Base-by-base conservation (phyloP, 2,329 filamentous ascomycete genomes). In the Metarhizium rileyi region DNA sequence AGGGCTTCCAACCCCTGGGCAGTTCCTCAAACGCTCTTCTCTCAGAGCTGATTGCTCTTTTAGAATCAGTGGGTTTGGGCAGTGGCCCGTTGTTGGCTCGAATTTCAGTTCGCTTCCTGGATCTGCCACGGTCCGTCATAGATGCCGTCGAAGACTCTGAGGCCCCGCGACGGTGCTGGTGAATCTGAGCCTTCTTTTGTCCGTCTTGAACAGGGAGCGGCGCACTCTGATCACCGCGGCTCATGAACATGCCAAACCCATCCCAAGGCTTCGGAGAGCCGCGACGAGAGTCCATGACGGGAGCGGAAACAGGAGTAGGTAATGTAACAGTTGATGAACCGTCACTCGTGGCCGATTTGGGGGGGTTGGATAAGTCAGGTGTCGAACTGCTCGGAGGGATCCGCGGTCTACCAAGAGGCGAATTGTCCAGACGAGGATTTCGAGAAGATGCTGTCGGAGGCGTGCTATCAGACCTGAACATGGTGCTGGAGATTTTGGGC, bases 101-200 rank as follows among this genome's bases (percentile, higher is more conserved):
- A 16, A 63, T 61, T 23, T 78, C 75, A 12, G 60, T 60, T 48
- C 77, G 69, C 63, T 78, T 82, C 50, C 75, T 73, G 1, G 80
- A 76, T n/a, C 80, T 72, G 5, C 80, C 80, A 41, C 80, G 70
- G 51, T 84, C 78, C 73, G 80, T 78, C 43, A 81, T 77, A 52
- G 30, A 28, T 10, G 74, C 75, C 12, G 71, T 75, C 12, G 71
- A 76, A 0, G 75, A 72, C 49, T 83, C 80, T 1, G 80, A 83
- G 46, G 73, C 72, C 20, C 73, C 72, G 45, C 79, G 69, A 47
- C 71, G 70, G 56, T 83, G 78, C 4, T 68, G 60, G 23, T 48
- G 47, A 23, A 49, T 5, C 10, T 30, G 18, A 30, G 40, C 12
- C 8, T 40, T 44, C 27, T 30, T 25, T 18, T 35, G 44, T 6